Conservation (phyloP, 768 basidiomycete species). For the Leccinum boreale region DNA sequence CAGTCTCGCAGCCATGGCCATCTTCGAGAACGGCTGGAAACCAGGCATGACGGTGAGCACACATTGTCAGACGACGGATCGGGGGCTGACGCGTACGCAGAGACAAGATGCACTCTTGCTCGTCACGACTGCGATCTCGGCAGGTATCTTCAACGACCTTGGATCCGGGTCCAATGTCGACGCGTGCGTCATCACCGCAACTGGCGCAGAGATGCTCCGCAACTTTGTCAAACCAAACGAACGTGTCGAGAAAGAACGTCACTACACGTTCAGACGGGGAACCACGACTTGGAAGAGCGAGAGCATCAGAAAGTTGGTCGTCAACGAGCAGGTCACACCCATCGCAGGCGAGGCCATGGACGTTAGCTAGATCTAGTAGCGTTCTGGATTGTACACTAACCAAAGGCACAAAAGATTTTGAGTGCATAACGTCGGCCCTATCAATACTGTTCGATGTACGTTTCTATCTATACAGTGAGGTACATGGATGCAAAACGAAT, state of each 20-base stretch:
- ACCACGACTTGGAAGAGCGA: slow-evolving; percentile 91
- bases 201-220: slow-evolving; percentile 86
- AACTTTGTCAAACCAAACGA: slow-evolving; percentile 93
- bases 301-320: slow-evolving; percentile 65
- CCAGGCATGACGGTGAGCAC: slow-evolving; percentile 74
- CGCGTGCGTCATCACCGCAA: slow-evolving; percentile 89
- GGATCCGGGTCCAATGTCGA: slow-evolving; percentile 99
- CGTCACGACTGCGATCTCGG: slow-evolving; percentile 83
- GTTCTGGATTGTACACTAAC: slow-evolving; percentile 6
- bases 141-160: slow-evolving; percentile 99
- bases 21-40: slow-evolving; percentile 87
- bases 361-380: slow-evolving; percentile 48
- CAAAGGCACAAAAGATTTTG: neutral
- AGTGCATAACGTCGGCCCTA: slow-evolving; percentile 4
- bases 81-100: slow-evolving; percentile 36
- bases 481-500: slow-evolving; percentile 18
- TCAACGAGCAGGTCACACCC: slow-evolving; percentile 63
- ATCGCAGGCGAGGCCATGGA: slow-evolving; percentile 75
- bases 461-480: slow-evolving; percentile 25
- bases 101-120: slow-evolving; percentile 77
- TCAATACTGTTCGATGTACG: slow-evolving; percentile 16
- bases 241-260: slow-evolving; percentile 72
- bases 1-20: slow-evolving; percentile 95
- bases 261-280: slow-evolving; percentile 70
- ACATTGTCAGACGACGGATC: neutral